Base-by-base conservation (phyloP, 257 asterid species). In the Mitragyna speciosa region DNA sequence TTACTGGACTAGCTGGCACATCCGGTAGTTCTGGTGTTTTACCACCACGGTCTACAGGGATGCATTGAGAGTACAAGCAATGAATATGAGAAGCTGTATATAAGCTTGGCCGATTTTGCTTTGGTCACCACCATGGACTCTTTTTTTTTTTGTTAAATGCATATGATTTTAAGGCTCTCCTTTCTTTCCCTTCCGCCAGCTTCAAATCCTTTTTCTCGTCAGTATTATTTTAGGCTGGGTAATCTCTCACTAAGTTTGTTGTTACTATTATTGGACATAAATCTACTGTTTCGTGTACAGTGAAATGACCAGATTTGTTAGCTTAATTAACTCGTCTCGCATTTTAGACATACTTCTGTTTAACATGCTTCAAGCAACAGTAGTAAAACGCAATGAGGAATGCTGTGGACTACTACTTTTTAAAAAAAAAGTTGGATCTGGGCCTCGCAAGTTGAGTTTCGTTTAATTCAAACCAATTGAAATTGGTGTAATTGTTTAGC, bases 41-140 rank as follows among this genome's bases (percentile, higher is more conserved):
- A 51, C 87, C 90, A 1, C 80, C 77, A 19, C 78, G 33, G 48
- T 77, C 89, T 28, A 66, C 88, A 28, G 82, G 86, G 79, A 80
- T 73, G 78, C 80, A 76, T 33, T 83, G 86, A 85, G 80, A 24
- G 30, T 36, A 12, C 45, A 33, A 56, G 58, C 61, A 63, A 64
- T 45, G 24, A 43, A 54, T 66, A 45, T 76, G 47, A 17, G 66
- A 48, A 22, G 61, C 69, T 69, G 41, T 75, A 68, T 74, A 36
- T 65, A 33, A 36, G 14, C 45, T 54, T 1, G 36, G 52, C 72
- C 26, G 15, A 11, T 59, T 79, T 61, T 78, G 81, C 24, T 56
- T 8, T 1, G 48, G 85, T 26, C 64, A 31, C 48, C 31, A 33
- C 45, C 65, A 77, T 72, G 45, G 79, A 31, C 28, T 41, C 22